Conservation (phyloP, 352 stramenopile genomes). For the Pythium biforme region DNA sequence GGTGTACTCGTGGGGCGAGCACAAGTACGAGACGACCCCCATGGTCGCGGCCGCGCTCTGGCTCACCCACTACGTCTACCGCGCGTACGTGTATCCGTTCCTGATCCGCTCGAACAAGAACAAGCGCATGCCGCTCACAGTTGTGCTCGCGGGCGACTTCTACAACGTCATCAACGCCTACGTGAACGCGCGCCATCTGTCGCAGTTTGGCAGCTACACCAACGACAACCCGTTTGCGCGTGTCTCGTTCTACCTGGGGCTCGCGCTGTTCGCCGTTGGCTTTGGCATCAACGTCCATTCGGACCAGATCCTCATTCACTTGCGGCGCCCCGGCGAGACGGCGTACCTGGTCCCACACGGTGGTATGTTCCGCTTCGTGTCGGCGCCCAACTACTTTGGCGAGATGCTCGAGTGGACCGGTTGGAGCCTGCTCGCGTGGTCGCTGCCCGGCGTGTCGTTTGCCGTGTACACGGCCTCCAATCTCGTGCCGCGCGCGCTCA, state of each 20-base stretch:
- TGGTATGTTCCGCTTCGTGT: conserved; percentile 69
- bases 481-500: conserved; percentile 23
- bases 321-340: conserved; percentile 55
- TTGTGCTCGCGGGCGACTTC: conserved; percentile 49
- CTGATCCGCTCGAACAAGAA: conserved; percentile 48
- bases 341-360: conserved; percentile 59
- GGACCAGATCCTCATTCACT: conserved; percentile 65
- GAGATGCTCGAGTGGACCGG: conserved; percentile 76
- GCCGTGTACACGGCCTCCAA: conserved; percentile 27
- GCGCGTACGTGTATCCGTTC: conserved; percentile 68
- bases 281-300: conserved; percentile 64
- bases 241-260: conserved; percentile 53
- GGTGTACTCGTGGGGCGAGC: conserved; percentile 44
- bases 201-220: conserved; percentile 55
- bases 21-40: conserved; percentile 37
- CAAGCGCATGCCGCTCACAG: conserved; percentile 62
- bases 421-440: conserved; percentile 61
- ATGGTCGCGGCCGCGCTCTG: conserved; percentile 55
- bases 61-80: conserved; percentile 68
- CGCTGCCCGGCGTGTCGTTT: conserved; percentile 34
- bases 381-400: conserved; percentile 73
- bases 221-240: conserved; percentile 33
- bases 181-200: conserved; percentile 67
- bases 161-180: conserved; percentile 79
- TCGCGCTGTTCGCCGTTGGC: conserved; percentile 48